phyloP scores from a whole-genome alignment of 306 rosid species.

The Cicer judaicum region DNA sequence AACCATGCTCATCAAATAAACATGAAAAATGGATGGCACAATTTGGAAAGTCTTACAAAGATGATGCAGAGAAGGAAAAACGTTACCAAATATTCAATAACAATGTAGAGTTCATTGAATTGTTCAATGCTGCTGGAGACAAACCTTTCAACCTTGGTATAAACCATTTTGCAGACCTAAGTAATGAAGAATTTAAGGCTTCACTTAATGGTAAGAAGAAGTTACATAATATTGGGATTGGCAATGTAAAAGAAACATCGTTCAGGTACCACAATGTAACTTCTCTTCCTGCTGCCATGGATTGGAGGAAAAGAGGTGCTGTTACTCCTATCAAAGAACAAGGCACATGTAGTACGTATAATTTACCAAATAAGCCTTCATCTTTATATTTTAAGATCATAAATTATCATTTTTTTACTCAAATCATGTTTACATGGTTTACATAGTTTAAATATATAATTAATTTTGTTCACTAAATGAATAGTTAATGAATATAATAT shows the following conservation, averaged over 20 bases:
- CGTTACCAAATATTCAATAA: conserved; percentile 42
- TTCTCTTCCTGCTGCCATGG: conserved; percentile 27
- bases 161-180: conserved; percentile 43
- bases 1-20: neutral
- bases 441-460: too few species aligned
- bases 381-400: too few species aligned
- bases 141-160: conserved; percentile 47
- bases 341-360: conserved; percentile 33
- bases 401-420: too few species aligned
- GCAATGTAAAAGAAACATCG: neutral
- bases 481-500: too few species aligned
- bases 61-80: conserved; percentile 44
- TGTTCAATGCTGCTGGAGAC: conserved; percentile 42
- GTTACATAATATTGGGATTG: neutral
- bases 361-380: neutral
- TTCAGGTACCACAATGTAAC: conserved; percentile 42
- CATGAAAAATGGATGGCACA: conserved; percentile 49
- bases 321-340: conserved; percentile 50
- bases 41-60: conserved; percentile 37
- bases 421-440: too few species aligned
- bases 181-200: conserved; percentile 42
- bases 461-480: too few species aligned
- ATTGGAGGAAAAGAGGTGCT: conserved; percentile 50
- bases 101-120: conserved; percentile 44
- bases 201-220: conserved; percentile 26